Evolutionary conservation across 2,329 filamentous ascomycete genomes (phyloP).

Genomic region (Cladosporium sp.): DNA sequence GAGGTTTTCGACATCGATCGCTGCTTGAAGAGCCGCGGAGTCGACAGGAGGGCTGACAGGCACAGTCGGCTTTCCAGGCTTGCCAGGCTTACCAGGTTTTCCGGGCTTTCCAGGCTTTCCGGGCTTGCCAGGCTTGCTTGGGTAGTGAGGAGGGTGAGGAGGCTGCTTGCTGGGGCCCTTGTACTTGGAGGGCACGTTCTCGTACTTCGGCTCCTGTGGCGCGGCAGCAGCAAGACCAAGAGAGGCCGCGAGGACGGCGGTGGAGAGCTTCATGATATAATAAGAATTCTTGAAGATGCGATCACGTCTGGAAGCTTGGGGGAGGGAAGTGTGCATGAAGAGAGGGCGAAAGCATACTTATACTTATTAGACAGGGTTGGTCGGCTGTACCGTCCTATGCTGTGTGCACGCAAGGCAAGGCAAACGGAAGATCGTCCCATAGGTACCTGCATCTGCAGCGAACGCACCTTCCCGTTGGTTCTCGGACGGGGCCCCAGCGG

Average conservation of each 20-base stretch:
- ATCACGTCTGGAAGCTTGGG: background rate
- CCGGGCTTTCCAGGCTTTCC: background rate
- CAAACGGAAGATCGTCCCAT: background rate
- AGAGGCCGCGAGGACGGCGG: conserved; percentile 10
- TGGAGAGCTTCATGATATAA: conserved; percentile 10
- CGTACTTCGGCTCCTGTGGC: conserved; percentile 3
- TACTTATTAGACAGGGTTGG: background rate
- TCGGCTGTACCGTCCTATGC: background rate
- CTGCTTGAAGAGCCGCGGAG: conserved; percentile 16
- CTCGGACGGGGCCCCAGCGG: background rate
- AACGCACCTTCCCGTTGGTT: background rate
- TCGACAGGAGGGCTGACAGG: conserved; percentile 36
- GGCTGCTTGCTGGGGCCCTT: conserved; percentile 5
- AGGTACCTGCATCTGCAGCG: conserved; percentile 7
- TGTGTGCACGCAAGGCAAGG: background rate
- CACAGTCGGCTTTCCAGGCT: background rate
- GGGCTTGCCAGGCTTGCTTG: background rate
- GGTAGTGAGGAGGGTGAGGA: conserved; percentile 4
- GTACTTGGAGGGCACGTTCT: background rate
- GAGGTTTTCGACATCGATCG: conserved; percentile 20
- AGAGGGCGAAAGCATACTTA: background rate
- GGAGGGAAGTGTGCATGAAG: background rate
- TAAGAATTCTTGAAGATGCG: background rate
- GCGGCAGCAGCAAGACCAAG: conserved; percentile 7
- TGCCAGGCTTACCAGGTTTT: background rate